A percentile compares a stretch with the other conserved stretches of the same genome.
phyloP scores from a whole-genome alignment of 345 rosid species.

The Brassica juncea region DNA sequence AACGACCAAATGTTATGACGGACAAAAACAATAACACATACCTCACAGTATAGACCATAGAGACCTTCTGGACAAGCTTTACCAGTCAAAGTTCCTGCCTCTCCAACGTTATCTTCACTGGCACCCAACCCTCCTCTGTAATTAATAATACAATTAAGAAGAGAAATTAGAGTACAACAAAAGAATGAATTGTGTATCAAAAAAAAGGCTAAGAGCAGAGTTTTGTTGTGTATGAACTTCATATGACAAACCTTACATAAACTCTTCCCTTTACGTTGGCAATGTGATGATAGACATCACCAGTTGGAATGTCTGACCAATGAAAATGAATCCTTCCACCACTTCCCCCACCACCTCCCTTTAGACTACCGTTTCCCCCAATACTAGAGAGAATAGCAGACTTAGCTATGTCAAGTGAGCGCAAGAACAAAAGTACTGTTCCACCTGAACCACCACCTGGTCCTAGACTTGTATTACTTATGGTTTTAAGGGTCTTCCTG shows the following conservation, averaged over 20 bases:
- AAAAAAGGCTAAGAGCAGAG: not conserved
- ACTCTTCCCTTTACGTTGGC: conserved; percentile 84
- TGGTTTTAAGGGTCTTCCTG: conserved; percentile 50
- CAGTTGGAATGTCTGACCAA: conserved; percentile 78
- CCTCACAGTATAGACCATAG: conserved; percentile 86
- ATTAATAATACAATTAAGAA: conserved; percentile 1
- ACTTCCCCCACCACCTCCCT: conserved; percentile 92
- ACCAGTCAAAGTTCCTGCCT: conserved; percentile 78
- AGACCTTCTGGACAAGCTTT: conserved; percentile 88
- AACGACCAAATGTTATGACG: not conserved
- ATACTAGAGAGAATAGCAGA: conserved; percentile 60
- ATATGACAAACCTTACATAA: conserved; percentile 57
- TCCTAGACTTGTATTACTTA: conserved; percentile 50
- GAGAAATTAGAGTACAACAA: not conserved
- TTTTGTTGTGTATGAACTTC: not conserved
- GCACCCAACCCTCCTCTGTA: conserved; percentile 80
- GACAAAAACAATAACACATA: conserved; percentile 20
- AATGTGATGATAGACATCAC: conserved; percentile 71
- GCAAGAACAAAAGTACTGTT: conserved; percentile 76
- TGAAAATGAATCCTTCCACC: conserved; percentile 96
- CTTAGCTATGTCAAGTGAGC: conserved; percentile 49
- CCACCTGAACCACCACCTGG: conserved; percentile 99
- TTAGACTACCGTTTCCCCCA: conserved; percentile 84
- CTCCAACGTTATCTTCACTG: conserved; percentile 67
- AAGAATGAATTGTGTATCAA: conserved; percentile 3